Conservation (phyloP, 805 yeast genomes). For the Yamadazyma kitorensis region DNA sequence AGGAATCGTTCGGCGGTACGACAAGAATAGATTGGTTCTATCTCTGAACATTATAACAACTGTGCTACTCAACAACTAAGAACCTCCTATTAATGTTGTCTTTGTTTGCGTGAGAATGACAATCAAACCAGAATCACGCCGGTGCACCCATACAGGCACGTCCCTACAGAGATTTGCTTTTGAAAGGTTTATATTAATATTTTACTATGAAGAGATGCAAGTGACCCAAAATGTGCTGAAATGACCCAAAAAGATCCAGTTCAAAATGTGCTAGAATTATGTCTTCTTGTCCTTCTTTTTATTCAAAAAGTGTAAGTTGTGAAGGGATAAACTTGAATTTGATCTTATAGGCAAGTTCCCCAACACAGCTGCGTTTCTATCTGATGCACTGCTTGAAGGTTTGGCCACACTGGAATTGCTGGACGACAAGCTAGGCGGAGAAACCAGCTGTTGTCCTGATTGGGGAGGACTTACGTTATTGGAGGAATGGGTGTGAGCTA, state of each 20-base stretch:
- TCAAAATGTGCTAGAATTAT: neutral
- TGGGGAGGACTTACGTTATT: constrained; percentile 8
- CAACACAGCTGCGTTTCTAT: constrained; percentile 23
- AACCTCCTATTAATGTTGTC: too few species aligned
- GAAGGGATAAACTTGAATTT: constrained; percentile 13
- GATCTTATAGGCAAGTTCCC: constrained; percentile 11
- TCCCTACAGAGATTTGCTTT: too few species aligned
- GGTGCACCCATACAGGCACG: too few species aligned
- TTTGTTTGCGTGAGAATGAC: too few species aligned
- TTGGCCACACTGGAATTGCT: constrained; percentile 14
- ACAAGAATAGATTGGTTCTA: constrained; percentile 85
- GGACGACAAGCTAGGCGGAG: constrained; percentile 9
- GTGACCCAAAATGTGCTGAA: too few species aligned
- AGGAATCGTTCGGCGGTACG: constrained; percentile 87
- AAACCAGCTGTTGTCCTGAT: constrained; percentile 7
- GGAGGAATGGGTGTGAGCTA: too few species aligned
- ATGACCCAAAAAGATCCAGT: too few species aligned
- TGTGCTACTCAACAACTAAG: too few species aligned
- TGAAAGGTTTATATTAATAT: too few species aligned
- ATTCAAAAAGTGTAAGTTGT: constrained; percentile 28
- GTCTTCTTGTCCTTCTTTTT: constrained; percentile 25
- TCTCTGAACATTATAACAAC: constrained; percentile 89
- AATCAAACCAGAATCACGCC: too few species aligned
- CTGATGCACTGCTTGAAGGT: constrained; percentile 31
- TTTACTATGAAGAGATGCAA: too few species aligned